Evolutionary conservation across 805 yeast species (phyloP), one percentile per base, ranked within the genome.

Genomic region (Hanseniaspora valbyensis): DNA sequence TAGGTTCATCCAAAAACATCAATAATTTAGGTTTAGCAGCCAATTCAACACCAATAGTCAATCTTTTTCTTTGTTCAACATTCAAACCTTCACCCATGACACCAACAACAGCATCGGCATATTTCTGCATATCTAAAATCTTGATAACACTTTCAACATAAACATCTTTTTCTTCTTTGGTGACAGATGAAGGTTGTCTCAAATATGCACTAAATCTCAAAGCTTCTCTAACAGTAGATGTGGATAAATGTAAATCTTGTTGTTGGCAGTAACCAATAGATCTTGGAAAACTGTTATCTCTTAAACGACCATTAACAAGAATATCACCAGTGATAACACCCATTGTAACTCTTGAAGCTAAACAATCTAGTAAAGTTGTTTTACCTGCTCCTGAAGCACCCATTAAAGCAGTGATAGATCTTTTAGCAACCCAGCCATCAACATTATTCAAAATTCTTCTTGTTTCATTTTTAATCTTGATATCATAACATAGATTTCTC

Each of bases 351-450:
- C 88, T 75, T 58, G 78, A 80, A 36, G 86, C 81, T 58, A 82
- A 70, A 59, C 80, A 79, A 67, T 81, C 83, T 57, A 81, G 69
- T 53, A 81, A 68, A 7, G 88, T 81, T 18, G 89, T 82, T 61
- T 81, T 81, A 71, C 89, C 89, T 53, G 89, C 88, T 67, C 88
- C 88, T 37, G 87, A 78, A 18, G 81, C 79, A 57, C 87, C 85
- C 83, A 78, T 78, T 46, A 79, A 65, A 4, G 92, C 92, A 48
- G 90, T 83, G 60, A 83, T 67, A 42, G 87, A 81, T 56, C 89
- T 89, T 9, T 89, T 89, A 60, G 81, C 80, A 39, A 83, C 88
- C 83, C 85, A 83, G 44, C 90, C 92, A 61, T 81, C 85, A 52
- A 83, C 84, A 54, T 75, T 73, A 54, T 71, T 69, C 60, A 83